A percentile compares a stretch with the other conserved stretches of the same genome.
Conservation (phyloP, 495 filamentous ascomycete species). For the Xylaria cubensis region DNA sequence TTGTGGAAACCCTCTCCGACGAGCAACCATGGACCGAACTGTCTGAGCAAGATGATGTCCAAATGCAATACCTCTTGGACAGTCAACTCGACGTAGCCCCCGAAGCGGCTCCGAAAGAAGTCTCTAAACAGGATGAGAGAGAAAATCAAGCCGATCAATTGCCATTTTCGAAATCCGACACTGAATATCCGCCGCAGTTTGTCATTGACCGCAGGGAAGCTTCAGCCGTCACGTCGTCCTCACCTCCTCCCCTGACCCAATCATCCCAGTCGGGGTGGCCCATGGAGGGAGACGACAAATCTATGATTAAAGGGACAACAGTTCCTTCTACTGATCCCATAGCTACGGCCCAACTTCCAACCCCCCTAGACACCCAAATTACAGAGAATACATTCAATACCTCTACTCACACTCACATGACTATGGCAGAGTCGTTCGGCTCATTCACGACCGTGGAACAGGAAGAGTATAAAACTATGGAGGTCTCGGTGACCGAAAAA, state of each 20-base stretch:
- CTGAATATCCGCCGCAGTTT: background rate
- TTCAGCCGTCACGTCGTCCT: slow-evolving; percentile 25
- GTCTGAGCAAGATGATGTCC: slow-evolving; percentile 23
- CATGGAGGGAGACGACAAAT: slow-evolving; percentile 12
- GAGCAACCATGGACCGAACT: background rate
- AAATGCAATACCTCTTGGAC: slow-evolving; percentile 5
- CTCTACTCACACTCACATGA: background rate
- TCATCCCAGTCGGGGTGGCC: slow-evolving; percentile 25
- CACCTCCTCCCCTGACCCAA: slow-evolving; percentile 31
- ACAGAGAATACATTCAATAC: slow-evolving; percentile 9
- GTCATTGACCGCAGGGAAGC: background rate
- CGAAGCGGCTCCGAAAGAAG: background rate
- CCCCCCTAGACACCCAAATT: slow-evolving; percentile 34
- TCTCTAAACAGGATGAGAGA: background rate
- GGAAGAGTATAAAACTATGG: background rate
- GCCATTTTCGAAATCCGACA: background rate
- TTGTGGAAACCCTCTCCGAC: slow-evolving; percentile 2
- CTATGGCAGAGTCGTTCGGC: background rate
- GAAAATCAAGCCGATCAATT: background rate
- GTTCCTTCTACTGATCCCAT: slow-evolving; percentile 11
- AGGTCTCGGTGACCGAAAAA: slow-evolving; percentile 2
- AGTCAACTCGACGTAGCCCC: background rate
- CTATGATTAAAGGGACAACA: slow-evolving; percentile 14
- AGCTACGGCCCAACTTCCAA: slow-evolving; percentile 30
- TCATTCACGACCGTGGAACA: slow-evolving; percentile 7